Conservation (phyloP, 2,329 filamentous ascomycete genomes). For the Microcyclospora pomicola region DNA sequence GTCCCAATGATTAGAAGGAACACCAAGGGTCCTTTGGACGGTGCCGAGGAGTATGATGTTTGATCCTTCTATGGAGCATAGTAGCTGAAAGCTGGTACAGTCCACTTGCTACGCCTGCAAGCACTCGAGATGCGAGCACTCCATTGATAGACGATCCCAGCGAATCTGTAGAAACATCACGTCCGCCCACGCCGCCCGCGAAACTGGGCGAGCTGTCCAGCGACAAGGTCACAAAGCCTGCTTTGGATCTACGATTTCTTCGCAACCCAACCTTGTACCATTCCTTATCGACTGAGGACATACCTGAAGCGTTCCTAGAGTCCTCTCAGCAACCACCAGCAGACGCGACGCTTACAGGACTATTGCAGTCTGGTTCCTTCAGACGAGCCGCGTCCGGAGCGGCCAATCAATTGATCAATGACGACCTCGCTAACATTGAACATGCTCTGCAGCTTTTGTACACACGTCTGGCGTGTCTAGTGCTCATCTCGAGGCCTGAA, state of each 20-base stretch:
- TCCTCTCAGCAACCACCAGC: conserved; percentile 49
- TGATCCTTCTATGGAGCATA: background rate
- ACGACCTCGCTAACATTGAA: conserved; percentile 42
- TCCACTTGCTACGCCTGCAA: conserved; percentile 9
- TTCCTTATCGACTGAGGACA: conserved; percentile 50
- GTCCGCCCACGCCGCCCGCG: conserved; percentile 2
- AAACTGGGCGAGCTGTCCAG: background rate
- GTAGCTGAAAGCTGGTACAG: conserved; percentile 13
- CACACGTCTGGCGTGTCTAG: conserved; percentile 66
- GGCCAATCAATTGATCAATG: conserved; percentile 27
- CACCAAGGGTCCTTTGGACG: conserved; percentile 66
- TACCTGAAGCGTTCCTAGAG: conserved; percentile 53
- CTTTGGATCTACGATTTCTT: conserved; percentile 67
- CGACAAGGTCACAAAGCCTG: conserved; percentile 8
- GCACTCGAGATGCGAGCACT: background rate
- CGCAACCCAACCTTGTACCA: conserved; percentile 74
- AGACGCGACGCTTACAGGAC: conserved; percentile 50
- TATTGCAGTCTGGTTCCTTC: conserved; percentile 64
- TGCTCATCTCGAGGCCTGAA: conserved; percentile 54
- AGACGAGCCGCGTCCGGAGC: conserved; percentile 41
- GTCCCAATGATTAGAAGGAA: no score
- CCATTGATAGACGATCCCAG: no score
- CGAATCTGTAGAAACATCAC: background rate
- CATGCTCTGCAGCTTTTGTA: conserved; percentile 68
- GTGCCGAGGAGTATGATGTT: conserved; percentile 50